Evolutionary conservation across 1,139 yeast species (phyloP), one percentile per base, ranked within the genome.

Genomic region (Zygoascus meyerae): DNA sequence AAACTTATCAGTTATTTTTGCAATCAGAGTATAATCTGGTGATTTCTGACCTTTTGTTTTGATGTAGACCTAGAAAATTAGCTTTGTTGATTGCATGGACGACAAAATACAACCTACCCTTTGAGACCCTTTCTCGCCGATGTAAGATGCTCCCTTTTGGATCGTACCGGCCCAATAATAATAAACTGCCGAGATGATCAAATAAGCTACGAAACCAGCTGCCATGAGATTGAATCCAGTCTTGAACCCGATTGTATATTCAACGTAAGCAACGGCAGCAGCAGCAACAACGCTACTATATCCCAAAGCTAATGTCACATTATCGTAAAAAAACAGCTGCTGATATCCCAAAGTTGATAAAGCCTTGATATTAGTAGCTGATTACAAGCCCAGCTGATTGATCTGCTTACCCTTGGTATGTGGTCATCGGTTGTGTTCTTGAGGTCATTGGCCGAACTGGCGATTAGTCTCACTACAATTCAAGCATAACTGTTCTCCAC

Each of bases 241-340:
- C 7, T 62, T 59, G 54, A 74, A 73, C 52, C 79, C 70, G 50
- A 71, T 69, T 53, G 78, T 77, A 66, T 83, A 83, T 63, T 90
- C 97, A 38, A 79, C 63, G 49, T 73, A 71, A 60, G 77, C 87
- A 48, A 87, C 76, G 5, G 70, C 63, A 1, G 76, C 95, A 2
- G 95, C 86, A 14, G 82, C 67, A 1, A 71, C 67, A 8, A 85
- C 90, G 2, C 87, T 78, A 10, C 73, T 54, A 56, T 79, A 81
- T 0, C 96, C 95, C 39, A 89, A 64, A 0, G 74, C 80, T 41
- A 90, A 70, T 56, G 84, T 82, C 26, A 75, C 66, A 60, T 89
- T 95, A 42, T 71, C 71, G 33, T 81, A 62, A 11, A 59, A 59
- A 60, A 79, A 81, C 16, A 79, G 71, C 62, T 86, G 86, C 12